Conservation (phyloP, 495 filamentous ascomycete species). For the Xylaria grammica region DNA sequence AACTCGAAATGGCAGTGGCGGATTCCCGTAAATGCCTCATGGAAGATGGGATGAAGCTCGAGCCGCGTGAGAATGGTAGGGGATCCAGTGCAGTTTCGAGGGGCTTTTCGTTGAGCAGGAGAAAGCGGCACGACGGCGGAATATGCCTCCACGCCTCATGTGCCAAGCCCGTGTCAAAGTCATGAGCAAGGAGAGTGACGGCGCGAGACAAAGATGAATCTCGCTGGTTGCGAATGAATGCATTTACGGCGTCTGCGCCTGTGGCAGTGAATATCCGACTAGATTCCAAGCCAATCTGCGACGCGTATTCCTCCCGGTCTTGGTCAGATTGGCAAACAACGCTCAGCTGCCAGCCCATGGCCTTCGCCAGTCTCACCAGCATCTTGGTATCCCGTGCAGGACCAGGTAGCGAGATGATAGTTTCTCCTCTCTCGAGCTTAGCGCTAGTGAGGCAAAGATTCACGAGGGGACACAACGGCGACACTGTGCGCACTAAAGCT, state of each 20-base stretch:
- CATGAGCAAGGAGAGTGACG: constrained; percentile 24
- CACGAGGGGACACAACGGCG: constrained; percentile 21
- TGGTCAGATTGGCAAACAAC: constrained; percentile 8
- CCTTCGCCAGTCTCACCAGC: constrained; percentile 13
- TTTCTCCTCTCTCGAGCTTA: constrained; percentile 23
- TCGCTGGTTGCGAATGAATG: constrained; percentile 10
- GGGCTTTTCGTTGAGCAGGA: constrained; percentile 21
- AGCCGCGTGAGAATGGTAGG: constrained; percentile 25
- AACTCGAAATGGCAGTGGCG: constrained; percentile 10
- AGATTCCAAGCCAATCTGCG: constrained; percentile 9
- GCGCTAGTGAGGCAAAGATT: constrained; percentile 25
- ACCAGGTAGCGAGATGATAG: constrained; percentile 25
- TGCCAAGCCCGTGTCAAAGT: constrained; percentile 15
- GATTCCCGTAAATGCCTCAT: constrained; percentile 25
- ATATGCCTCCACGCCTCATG: constrained; percentile 29
- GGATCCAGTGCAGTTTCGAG: constrained; percentile 19
- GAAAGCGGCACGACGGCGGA: constrained; percentile 22
- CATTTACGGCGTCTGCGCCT: constrained; percentile 8
- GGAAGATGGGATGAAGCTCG: constrained; percentile 27
- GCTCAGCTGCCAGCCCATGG: constrained; percentile 22
- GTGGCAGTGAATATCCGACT: constrained; percentile 9
- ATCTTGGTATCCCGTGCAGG: constrained; percentile 17
- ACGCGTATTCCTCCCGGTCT: constrained; percentile 13
- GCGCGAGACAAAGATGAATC: constrained; percentile 19
- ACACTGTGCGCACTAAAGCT: constrained; percentile 13